Conservation (phyloP, 805 yeast genomes). For the Lachancea sp. region DNA sequence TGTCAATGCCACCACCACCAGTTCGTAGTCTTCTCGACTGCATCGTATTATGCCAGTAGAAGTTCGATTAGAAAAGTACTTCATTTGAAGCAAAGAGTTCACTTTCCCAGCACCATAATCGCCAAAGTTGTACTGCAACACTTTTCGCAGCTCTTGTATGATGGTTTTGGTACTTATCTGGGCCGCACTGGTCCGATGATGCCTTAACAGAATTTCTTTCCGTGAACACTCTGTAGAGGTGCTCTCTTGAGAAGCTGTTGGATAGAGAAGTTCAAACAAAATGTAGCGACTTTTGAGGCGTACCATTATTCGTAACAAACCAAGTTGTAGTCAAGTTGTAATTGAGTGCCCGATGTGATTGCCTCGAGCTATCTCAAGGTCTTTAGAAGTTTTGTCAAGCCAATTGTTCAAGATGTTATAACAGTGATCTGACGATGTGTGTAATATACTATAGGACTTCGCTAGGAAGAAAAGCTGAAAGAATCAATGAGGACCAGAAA, state of each 20-base stretch:
- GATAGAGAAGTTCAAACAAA: constrained; percentile 65
- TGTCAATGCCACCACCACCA: constrained; percentile 62
- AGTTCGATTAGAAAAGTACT: constrained; percentile 76
- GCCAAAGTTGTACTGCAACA: constrained; percentile 64
- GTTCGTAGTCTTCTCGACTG: constrained; percentile 53
- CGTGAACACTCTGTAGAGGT: background rate
- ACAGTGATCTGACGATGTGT: background rate
- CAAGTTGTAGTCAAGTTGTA: no score
- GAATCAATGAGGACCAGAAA: no score
- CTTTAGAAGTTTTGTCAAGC: no score
- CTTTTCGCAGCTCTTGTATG: constrained; percentile 45
- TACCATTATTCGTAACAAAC: constrained; percentile 49
- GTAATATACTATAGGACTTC: no score
- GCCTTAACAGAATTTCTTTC: constrained; percentile 32
- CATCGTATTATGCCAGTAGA: constrained; percentile 81
- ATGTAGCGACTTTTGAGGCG: constrained; percentile 81
- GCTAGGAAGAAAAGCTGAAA: no score
- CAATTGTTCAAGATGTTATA: background rate
- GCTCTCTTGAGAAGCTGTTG: constrained; percentile 14
- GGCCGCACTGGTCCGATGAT: constrained; percentile 48
- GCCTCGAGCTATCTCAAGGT: no score
- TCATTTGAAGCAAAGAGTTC: constrained; percentile 53
- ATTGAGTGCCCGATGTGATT: no score
- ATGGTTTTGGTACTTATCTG: constrained; percentile 45
- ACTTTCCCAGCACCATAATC: constrained; percentile 67